A percentile compares a stretch with the other conserved stretches of the same genome.
phyloP scores from a whole-genome alignment of 495 filamentous ascomycete genomes.

The Lasiosphaeriaceae sp. region DNA sequence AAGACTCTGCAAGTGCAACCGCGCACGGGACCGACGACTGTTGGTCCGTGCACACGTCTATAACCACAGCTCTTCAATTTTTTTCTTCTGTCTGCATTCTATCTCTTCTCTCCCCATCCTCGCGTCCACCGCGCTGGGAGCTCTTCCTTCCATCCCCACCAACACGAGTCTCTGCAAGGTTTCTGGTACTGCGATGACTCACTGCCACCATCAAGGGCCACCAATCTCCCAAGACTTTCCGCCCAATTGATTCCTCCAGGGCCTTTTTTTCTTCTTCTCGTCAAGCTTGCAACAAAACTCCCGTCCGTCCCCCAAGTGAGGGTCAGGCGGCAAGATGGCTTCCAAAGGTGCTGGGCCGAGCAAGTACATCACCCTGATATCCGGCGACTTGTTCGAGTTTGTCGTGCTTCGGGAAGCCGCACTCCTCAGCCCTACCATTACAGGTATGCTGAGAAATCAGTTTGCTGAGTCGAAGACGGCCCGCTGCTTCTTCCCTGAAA shows the following conservation, averaged over 20 bases:
- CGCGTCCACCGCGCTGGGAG: background rate
- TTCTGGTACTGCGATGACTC: background rate
- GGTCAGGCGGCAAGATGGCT: background rate
- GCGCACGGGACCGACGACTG: background rate
- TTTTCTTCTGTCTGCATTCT: background rate
- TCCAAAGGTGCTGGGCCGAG: slow-evolving; percentile 18
- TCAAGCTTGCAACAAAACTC: background rate
- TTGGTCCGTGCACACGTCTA: background rate
- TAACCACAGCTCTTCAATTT: background rate
- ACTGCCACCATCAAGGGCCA: background rate
- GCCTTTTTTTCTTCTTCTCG: background rate
- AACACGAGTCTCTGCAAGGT: background rate
- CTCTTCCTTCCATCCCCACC: background rate
- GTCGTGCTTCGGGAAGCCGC: slow-evolving; percentile 75
- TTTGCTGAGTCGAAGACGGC: slow-evolving; percentile 68
- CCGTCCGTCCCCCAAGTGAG: background rate
- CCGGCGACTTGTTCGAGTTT: slow-evolving; percentile 84
- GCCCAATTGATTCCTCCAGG: background rate
- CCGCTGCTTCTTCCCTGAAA: slow-evolving; percentile 63
- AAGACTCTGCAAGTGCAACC: too few relatives aligned
- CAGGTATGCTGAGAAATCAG: slow-evolving; percentile 79
- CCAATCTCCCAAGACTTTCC: background rate
- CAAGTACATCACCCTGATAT: slow-evolving; percentile 83
- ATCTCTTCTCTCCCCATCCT: background rate
- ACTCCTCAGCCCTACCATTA: slow-evolving; percentile 70